A percentile compares a stretch with the other conserved stretches of the same genome.
phyloP scores from a whole-genome alignment of 495 filamentous ascomycete genomes.

The Penicillium salamii region DNA sequence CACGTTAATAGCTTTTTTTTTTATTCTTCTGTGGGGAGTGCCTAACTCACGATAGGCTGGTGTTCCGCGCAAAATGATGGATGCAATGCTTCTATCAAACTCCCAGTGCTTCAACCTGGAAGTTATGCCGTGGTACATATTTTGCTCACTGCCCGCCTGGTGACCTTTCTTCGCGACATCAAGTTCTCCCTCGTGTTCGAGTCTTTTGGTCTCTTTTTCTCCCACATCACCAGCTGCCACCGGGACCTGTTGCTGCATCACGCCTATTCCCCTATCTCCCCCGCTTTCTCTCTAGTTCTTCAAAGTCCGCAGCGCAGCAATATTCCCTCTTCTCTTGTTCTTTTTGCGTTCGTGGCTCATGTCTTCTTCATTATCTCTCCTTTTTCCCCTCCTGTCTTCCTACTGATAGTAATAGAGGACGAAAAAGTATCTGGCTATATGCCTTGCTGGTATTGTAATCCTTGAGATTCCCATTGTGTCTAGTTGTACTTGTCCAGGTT shows the following conservation, averaged over 20 bases:
- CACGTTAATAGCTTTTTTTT: constrained; percentile 48
- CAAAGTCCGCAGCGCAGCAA: constrained; percentile 45
- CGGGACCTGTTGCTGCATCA: constrained; percentile 11
- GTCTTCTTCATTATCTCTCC: constrained; percentile 27
- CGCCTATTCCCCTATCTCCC: constrained; percentile 18
- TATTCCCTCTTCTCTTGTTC: constrained; percentile 41
- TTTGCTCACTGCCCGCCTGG: not conserved
- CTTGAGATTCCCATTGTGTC: too few relatives aligned
- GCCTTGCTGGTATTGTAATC: not conserved
- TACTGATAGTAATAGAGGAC: constrained; percentile 40
- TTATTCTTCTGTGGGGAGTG: constrained; percentile 23
- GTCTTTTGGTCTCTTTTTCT: constrained; percentile 24
- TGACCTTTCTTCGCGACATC: not conserved
- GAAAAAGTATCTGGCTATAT: constrained; percentile 31
- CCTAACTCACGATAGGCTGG: constrained; percentile 25
- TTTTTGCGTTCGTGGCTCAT: constrained; percentile 32
- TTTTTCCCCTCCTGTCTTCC: constrained; percentile 28
- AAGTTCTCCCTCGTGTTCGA: constrained; percentile 20
- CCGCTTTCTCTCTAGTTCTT: constrained; percentile 32
- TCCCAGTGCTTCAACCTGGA: not conserved
- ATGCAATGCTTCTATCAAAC: constrained; percentile 7
- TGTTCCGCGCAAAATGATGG: constrained; percentile 23
- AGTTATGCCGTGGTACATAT: not conserved
- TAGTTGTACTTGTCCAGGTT: too few relatives aligned
- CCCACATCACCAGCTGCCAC: constrained; percentile 11